Evolutionary conservation across 345 rosid species (phyloP), one percentile per base, ranked within the genome.

Genomic region (Noccaea caerulescens): DNA sequence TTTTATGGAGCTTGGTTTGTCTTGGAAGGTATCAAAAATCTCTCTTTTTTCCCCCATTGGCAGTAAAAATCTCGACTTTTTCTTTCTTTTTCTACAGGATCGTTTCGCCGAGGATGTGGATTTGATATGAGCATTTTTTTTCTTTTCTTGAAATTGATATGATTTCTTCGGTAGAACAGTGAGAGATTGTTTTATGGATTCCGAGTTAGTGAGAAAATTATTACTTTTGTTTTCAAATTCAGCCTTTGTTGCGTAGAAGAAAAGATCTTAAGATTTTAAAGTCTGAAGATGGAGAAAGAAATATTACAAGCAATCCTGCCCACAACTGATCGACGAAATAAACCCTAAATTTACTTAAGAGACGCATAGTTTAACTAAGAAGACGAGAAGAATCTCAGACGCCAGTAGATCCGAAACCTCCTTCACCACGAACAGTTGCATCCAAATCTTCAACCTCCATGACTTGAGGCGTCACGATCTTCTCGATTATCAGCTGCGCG

Each of bases 331-430:
- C 61, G 72, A 73, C 68, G 47, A 73, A 73, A 66, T 39, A 10
- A 16, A 66, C 72, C 27, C 54, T 46, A 53, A 20, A 0, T 3
- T n/a, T 18, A 18, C 63, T n/a, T 18, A 20, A 38, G 13, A 36
- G 13, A 32, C 38, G 6, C 34, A 27, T 32, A 25, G 34, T 11
- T 10, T 6, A 47, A 27, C 68, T 5, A 16, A 42, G 34, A 53
- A 12, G 27, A 53, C 8, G 10, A 14, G 14, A 32, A 11, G 27
- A 7, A 45, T 43, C 18, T 72, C 8, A 66, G 9, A 86, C 80
- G 0, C 96, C 98, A 1, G 95, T 91, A 3, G 98, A 89, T 0
- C 97, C 98, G 25, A 93, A 93, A 27, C 96, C 94, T 0, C 90
- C 96, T 33, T 77, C 87, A 10, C 95, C 96, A 68, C 97, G 85